These are phyloP conservation scores for Fusarium sp. DNA, from an alignment of 2,329 filamentous ascomycete genomes.

Conservation along the genomic window DNA sequence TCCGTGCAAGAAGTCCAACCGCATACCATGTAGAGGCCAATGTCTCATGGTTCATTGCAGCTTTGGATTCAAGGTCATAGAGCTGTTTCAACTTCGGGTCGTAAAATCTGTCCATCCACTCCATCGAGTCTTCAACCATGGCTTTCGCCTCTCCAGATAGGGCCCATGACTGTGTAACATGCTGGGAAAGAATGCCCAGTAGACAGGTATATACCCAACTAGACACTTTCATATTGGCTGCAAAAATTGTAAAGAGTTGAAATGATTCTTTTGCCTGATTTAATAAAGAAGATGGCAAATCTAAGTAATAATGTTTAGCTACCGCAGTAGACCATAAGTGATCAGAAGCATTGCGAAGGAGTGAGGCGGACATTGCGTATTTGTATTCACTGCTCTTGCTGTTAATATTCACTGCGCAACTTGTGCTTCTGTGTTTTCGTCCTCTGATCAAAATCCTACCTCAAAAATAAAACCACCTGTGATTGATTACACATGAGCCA, in stretches of 20 bases:
- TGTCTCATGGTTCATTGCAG: conserved; percentile 24
- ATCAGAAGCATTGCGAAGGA: neutral
- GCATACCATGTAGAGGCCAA: conserved; percentile 23
- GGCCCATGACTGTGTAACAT: neutral
- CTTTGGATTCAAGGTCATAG: conserved; percentile 13
- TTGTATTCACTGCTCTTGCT: conserved; percentile 1
- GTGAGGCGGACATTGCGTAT: neutral
- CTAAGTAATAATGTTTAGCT: neutral
- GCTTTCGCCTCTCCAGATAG: conserved; percentile 24
- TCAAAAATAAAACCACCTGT: neutral
- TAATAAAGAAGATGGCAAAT: neutral
- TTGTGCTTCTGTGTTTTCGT: neutral
- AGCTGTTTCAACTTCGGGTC: conserved; percentile 38
- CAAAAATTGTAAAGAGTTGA: neutral
- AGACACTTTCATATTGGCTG: conserved; percentile 9
- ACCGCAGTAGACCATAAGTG: neutral
- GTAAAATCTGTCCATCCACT: conserved; percentile 30
- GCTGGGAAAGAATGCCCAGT: neutral
- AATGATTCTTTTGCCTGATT: neutral
- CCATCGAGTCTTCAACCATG: conserved; percentile 25
- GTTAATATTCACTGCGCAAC: no score
- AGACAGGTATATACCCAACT: neutral
- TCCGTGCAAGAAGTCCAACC: conserved; percentile 18
- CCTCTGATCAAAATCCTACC: neutral
- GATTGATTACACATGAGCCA: conserved; percentile 9